Evolutionary conservation across 768 basidiomycete species (phyloP).

Genomic region (Suillus brevipes): DNA sequence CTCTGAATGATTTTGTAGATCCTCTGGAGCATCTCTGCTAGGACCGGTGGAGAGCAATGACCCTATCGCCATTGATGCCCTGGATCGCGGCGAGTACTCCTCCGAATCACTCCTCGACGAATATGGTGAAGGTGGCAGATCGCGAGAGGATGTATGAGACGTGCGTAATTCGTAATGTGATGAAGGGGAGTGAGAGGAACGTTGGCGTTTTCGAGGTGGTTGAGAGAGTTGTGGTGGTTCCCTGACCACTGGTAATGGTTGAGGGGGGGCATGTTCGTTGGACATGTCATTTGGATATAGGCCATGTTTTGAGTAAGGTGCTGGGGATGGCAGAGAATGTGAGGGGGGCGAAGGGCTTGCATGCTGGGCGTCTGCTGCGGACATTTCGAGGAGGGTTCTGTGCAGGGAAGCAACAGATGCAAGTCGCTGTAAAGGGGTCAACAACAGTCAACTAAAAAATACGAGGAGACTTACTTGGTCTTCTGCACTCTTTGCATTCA

Average conservation of each 20-base stretch:
- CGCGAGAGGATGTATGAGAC: conserved; percentile 40
- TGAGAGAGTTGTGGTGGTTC: conserved; percentile 36
- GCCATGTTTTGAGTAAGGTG: conserved; percentile 33
- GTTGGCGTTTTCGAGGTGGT: conserved; percentile 62
- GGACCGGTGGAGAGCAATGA: conserved; percentile 60
- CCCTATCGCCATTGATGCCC: conserved; percentile 79
- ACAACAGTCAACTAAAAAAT: conserved; percentile 2
- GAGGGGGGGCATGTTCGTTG: conserved; percentile 19
- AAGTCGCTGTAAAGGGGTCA: conserved; percentile 50
- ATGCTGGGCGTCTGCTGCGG: conserved; percentile 31
- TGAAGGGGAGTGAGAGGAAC: conserved; percentile 58
- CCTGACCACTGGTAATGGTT: conserved; percentile 17
- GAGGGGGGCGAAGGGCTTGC: conserved; percentile 26
- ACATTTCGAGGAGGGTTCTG: conserved; percentile 67
- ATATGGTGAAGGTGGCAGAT: conserved; percentile 73
- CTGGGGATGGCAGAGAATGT: conserved; percentile 41
- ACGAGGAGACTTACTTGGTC: conserved; percentile 66
- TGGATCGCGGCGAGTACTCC: conserved; percentile 69
- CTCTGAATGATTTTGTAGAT: conserved; percentile 24
- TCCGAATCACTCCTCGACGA: conserved; percentile 69
- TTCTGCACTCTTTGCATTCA: conserved; percentile 90
- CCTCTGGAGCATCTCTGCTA: conserved; percentile 29
- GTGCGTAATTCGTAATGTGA: conserved; percentile 35
- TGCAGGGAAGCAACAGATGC: conserved; percentile 72
- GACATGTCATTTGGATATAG: conserved; percentile 18